Base-by-base conservation (phyloP, 2,329 filamentous ascomycete species). In the Diaporthe longicolla region DNA sequence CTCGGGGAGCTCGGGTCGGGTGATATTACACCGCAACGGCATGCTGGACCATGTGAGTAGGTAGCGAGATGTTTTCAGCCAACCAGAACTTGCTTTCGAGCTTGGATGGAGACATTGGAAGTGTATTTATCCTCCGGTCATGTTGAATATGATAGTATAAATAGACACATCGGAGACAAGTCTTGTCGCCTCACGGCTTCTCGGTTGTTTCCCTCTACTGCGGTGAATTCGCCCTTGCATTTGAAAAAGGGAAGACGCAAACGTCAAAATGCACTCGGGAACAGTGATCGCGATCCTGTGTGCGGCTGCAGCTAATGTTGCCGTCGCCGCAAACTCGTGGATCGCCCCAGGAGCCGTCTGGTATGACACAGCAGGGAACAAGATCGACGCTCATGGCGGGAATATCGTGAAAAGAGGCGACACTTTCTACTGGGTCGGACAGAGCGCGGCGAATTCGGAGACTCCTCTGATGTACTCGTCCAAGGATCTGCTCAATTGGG, bases 391-490 rank as follows among this genome's bases (percentile, higher is more conserved):
- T 3, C 83, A 85, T 75, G 83, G 83, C 32, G 83, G 84, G 11
- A 80, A 79, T 61, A 80, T 85, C 50, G 77, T 83, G 1, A 77
- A 83, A 76, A 77, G 80, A 8, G 82, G 79, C 9, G 79, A 81
- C 73, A 84, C 81, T 1, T 85, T 83, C 73, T 85, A 84, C 71
- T 85, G 83, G 83, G 74, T 84, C 72, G 84, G 84, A 4, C 82
- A 85, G 15, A 80, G 79, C 52, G 80, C 80, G 17, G 81, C 79
- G 71, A 80, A 81, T 77, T 80, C 79, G 79, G 76, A 81, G 71
- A 82, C 81, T 13, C 82, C 83, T 2, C 79, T 80, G 76, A 79
- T 85, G 78, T 85, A 85, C 72, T 83, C 82, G 3, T 84, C 82
- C 1, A 82, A 79, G 1, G 82, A 85, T 70, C 78, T 85, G 2